Evolutionary conservation across 495 filamentous ascomycete genomes (phyloP).

Genomic region (Penicillium cosmopolitanum): DNA sequence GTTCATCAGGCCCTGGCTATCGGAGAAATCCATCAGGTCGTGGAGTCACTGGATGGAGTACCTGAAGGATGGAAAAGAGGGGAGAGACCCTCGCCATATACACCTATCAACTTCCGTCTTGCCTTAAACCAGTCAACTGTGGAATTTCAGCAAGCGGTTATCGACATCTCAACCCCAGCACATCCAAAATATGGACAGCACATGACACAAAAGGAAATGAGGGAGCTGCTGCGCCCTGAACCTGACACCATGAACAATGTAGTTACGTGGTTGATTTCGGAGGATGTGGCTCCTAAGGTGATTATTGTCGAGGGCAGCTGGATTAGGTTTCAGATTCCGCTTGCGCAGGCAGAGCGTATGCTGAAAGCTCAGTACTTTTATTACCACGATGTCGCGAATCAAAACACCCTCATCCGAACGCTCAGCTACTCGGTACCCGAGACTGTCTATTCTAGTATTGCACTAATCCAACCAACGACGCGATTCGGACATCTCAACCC

Average conservation of each 20-base stretch:
- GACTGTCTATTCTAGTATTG: slow-evolving; percentile 47
- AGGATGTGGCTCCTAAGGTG: slow-evolving; percentile 43
- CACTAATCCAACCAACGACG: slow-evolving; percentile 61
- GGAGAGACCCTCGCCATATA: slow-evolving; percentile 35
- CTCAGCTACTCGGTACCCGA: slow-evolving; percentile 62
- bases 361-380: slow-evolving; percentile 58
- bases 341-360: slow-evolving; percentile 56
- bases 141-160: slow-evolving; percentile 61
- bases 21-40: slow-evolving; percentile 33
- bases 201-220: slow-evolving; percentile 60
- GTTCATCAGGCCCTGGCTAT: slow-evolving; percentile 7
- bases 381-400: slow-evolving; percentile 44
- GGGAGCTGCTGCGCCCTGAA: slow-evolving; percentile 51
- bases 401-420: slow-evolving; percentile 52
- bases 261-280: slow-evolving; percentile 53
- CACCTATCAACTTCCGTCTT: slow-evolving; percentile 54
- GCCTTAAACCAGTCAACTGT: slow-evolving; percentile 56
- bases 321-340: slow-evolving; percentile 56
- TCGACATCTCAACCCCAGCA: slow-evolving; percentile 65
- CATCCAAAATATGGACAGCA: slow-evolving; percentile 65
- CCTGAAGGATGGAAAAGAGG: slow-evolving; percentile 54
- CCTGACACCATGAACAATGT: slow-evolving; percentile 45
- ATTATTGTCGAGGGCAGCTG: slow-evolving; percentile 57
- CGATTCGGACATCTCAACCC: slow-evolving; percentile 47
- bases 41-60: slow-evolving; percentile 47